Conservation (phyloP, 2,329 filamentous ascomycete genomes). For the Fusarium robinianum region DNA sequence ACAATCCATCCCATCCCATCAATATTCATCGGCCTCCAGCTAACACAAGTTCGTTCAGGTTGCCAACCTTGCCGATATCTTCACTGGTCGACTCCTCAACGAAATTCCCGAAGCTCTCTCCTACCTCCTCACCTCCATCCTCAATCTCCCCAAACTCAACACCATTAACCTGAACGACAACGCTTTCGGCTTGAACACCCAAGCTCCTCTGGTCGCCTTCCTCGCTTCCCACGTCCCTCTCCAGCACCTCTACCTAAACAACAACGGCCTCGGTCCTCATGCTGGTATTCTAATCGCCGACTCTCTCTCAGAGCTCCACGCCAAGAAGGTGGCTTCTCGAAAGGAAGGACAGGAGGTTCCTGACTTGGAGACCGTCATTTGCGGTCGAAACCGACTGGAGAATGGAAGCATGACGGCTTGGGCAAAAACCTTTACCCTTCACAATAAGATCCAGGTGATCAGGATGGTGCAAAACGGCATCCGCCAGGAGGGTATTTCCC, state of each 20-base stretch:
- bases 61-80: conserved; percentile 95
- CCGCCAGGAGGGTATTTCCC: conserved; percentile 85
- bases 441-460: conserved; percentile 79
- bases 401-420: conserved; percentile 96
- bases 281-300: conserved; percentile 89
- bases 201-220: conserved; percentile 90
- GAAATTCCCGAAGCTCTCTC: conserved; percentile 93
- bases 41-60: conserved; percentile 50
- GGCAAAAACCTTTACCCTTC: conserved; percentile 84
- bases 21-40: neutral
- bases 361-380: conserved; percentile 93
- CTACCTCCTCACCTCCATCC: conserved; percentile 80
- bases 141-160: conserved; percentile 82
- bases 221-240: conserved; percentile 85
- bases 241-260: conserved; percentile 94
- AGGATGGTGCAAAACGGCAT: conserved; percentile 99
- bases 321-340: conserved; percentile 79
- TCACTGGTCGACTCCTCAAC: conserved; percentile 88
- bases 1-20: conserved; percentile 15
- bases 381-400: conserved; percentile 92
- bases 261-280: conserved; percentile 93
- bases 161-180: conserved; percentile 98
- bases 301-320: conserved; percentile 79
- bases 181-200: conserved; percentile 94
- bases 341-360: conserved; percentile 74